Conservation (phyloP, 2,329 filamentous ascomycete species). For the Alternaria viburni region DNA sequence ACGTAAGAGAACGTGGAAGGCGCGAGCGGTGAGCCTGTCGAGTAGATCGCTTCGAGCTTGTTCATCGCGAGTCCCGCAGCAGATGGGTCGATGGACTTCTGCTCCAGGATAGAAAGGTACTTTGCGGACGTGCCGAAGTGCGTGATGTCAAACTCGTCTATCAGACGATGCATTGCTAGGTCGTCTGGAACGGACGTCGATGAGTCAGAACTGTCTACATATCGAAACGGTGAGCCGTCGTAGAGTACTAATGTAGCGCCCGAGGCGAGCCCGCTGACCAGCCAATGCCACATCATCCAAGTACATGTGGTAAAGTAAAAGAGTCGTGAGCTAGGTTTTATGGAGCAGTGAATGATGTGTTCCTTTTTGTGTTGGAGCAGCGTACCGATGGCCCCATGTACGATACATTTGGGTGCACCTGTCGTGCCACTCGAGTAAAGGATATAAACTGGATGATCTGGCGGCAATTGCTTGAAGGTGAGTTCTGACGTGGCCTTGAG, state of each 20-base stretch:
- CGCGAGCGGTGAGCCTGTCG: constrained; percentile 88
- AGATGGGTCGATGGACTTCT: constrained; percentile 59
- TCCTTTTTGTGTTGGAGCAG: constrained; percentile 98
- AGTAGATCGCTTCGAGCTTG: constrained; percentile 83
- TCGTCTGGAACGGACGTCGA: constrained; percentile 68
- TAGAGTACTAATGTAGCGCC: constrained; percentile 87
- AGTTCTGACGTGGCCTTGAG: constrained; percentile 47
- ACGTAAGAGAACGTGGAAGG: constrained; percentile 93
- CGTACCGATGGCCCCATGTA: constrained; percentile 89
- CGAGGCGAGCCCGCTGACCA: constrained; percentile 81
- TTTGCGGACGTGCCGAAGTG: constrained; percentile 96
- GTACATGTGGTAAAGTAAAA: constrained; percentile 96
- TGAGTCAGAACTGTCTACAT: constrained; percentile 46
- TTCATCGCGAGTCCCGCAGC: constrained; percentile 58
- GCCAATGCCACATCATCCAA: constrained; percentile 99
- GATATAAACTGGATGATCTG: constrained; percentile 91
- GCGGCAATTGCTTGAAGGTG: constrained; percentile 76
- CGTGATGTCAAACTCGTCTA: constrained; percentile 81
- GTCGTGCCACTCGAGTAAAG: constrained; percentile 94
- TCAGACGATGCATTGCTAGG: constrained; percentile 80
- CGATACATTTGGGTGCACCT: constrained; percentile 85
- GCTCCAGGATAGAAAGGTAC: constrained; percentile 89
- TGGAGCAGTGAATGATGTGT: constrained; percentile 83
- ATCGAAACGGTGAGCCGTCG: constrained; percentile 85
- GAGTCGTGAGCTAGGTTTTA: constrained; percentile 73